Base-by-base conservation (phyloP, 2,329 filamentous ascomycete species). In the Trichoderma semiorbis region DNA sequence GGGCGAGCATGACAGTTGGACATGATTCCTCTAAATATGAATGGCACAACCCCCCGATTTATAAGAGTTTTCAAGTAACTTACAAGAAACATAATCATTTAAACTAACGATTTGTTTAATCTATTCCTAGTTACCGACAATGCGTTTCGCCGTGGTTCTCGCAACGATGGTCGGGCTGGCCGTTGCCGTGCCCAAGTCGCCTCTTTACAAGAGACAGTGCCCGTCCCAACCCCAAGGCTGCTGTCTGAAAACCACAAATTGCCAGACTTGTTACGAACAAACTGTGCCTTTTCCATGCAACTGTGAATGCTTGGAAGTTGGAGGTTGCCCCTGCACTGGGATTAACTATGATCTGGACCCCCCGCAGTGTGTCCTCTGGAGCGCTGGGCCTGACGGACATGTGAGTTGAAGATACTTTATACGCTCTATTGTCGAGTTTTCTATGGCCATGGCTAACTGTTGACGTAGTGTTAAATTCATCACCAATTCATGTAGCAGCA, bases 121-220 rank as follows among this genome's bases (percentile, higher is more conserved):
- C 34, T 14, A 18, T 16, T 3, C 18, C 39, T 16, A 57, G 36
- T n/a, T 12, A 61, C 18, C 58, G 21, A 57, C 58, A 21, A 70
- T 71, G 69, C 69, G 61, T 66, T 57, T 71, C 36, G 7, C 47
- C 28, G 24, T 71, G 43, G 62, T 58, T 21, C 50, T 71, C 28
- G 60, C 39, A 55, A 65, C 36, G 7, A 18, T 71, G 61, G 62
- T 55, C 12, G 69, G 69, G 8, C 32, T 71, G 26, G 69, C 60
- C 34, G 50, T 39, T 24, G 69, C 69, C 30, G 32, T 36, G 14
- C 69, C 69, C 12, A 67, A 62, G 50, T 71, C 69, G 5, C 62
- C 69, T 18, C 32, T 71, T 26, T 57, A 43, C 58, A 65, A 66
- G 50, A 21, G 69, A 55, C 69, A 71, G 47, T 71, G 69, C 26